A percentile compares a stretch with the other conserved stretches of the same genome.
These are phyloP conservation scores for Kluyveromyces wickerhamii DNA, from an alignment of 805 yeast species.

Conservation along the genomic window DNA sequence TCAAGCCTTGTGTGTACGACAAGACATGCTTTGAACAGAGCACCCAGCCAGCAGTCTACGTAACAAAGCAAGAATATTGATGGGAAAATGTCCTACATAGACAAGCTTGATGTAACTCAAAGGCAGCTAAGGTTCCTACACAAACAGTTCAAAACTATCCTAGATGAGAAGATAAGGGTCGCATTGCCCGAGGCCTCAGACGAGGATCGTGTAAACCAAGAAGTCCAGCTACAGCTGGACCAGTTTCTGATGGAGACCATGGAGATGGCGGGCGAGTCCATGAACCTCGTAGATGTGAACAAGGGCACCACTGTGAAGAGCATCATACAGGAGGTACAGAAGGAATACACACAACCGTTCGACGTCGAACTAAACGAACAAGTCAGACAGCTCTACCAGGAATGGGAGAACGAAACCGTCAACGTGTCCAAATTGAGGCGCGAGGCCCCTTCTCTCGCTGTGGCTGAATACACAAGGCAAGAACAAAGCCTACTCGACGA, in stretches of 20 bases:
- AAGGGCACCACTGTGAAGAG: conserved; percentile 21
- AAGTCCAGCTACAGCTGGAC: conserved; percentile 20
- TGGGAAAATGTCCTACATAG: conserved; percentile 7
- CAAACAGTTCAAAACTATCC: conserved; percentile 21
- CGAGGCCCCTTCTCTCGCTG: conserved; percentile 40
- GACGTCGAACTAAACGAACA: conserved; percentile 55
- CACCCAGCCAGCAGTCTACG: no score
- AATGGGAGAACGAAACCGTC: conserved; percentile 56
- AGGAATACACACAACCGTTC: conserved; percentile 52
- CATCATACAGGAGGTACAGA: conserved; percentile 14
- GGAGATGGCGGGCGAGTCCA: conserved; percentile 46
- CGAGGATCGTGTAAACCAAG: conserved; percentile 16
- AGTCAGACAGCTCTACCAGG: conserved; percentile 47
- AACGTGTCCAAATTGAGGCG: conserved; percentile 49
- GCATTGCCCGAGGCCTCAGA: conserved; percentile 16
- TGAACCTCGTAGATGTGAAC: conserved; percentile 51
- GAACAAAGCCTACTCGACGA: conserved; percentile 5
- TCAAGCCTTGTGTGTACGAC: no score
- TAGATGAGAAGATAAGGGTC: conserved; percentile 17
- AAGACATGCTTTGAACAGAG: no score
- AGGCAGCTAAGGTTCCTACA: conserved; percentile 23
- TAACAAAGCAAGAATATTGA: no score
- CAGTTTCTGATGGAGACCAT: conserved; percentile 26
- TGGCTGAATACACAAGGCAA: conserved; percentile 26
- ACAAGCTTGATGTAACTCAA: conserved; percentile 19